Evolutionary conservation across 1,139 yeast genomes (phyloP), one percentile per base, ranked within the genome.

Genomic region (Saccharomyces uvarum): DNA sequence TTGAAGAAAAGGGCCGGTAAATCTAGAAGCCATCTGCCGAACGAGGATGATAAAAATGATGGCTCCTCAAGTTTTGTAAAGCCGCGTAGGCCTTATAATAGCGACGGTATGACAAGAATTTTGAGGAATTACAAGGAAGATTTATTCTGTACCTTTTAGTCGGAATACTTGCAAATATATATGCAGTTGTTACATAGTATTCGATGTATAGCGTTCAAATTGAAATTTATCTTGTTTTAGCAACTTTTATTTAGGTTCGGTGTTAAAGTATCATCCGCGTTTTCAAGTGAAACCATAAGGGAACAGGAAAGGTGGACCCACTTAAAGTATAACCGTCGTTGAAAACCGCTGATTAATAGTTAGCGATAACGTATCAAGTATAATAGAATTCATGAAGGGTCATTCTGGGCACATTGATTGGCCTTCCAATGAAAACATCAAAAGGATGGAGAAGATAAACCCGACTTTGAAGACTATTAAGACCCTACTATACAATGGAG

Each of bases 1-100:
- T 75, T 93, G 60, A 86, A 88, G 70, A 83, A 93, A 70, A 77
- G 97, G 59, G 97, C 97, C 46, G 79, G 78, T 33, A 83, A 85
- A 70, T 80, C 84, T 0, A 73, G 86, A n/a, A 41, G 63, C 44
- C 59, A 60, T 78, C 75, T 53, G 75, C 76, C 54, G 75, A 75
- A 79, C 72, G 59, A 69, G 52, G 67, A 63, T 59, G 68, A 70
- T 55, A 61, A 79, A 67, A 61, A 73, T 72, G 63, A 58, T 32
- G 70, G 68, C 3, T 59, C 64, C 0, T 53, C 69, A 16, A 57
- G 59, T 2, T 67, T 75, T 26, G 60, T 68, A 7, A 66, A 74
- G 55, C 73, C 77, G 7, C 60, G 68, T 51, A 59, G 70, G 48
- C 65, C 65, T n/a, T 66, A 66, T 50, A 53, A 54, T 26, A 52